These are phyloP conservation scores for Gypsophila paniculata DNA, from an alignment of 179 eudicot species.

Conservation along the genomic window DNA sequence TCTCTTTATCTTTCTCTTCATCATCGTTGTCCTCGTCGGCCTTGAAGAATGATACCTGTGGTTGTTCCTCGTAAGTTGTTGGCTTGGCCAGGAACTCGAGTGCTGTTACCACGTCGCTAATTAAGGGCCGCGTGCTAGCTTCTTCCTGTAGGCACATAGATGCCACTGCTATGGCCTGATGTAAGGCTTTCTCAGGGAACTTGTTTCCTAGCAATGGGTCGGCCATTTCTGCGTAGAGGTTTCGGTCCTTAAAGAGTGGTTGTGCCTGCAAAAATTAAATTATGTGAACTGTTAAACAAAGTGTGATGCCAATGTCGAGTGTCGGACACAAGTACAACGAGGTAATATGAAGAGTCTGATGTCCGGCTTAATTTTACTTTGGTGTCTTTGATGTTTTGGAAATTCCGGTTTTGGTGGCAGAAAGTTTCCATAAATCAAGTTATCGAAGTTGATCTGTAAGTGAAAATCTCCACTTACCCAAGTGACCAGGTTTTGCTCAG, in stretches of 20 bases:
- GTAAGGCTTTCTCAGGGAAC: slow-evolving; percentile 53
- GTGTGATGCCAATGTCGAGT: no score
- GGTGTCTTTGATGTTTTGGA: no score
- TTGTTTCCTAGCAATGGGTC: slow-evolving; percentile 63
- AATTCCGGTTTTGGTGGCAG: no score
- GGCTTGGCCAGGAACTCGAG: slow-evolving; percentile 53
- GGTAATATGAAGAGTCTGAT: not conserved
- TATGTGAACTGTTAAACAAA: not conserved
- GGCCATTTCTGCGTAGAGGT: slow-evolving; percentile 46
- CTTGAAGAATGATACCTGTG: not conserved
- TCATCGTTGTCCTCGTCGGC: slow-evolving; percentile 11
- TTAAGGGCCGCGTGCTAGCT: slow-evolving; percentile 67
- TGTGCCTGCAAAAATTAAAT: slow-evolving; percentile 46
- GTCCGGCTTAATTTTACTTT: no score
- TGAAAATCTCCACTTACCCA: slow-evolving; percentile 52
- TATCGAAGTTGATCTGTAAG: not conserved
- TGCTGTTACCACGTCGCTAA: slow-evolving; percentile 76
- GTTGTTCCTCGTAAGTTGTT: slow-evolving; percentile 12
- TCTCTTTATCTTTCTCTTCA: not conserved
- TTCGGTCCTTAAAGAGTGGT: slow-evolving; percentile 59
- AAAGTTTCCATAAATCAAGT: not conserved
- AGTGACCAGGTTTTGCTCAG: slow-evolving; percentile 61
- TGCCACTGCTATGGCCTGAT: slow-evolving; percentile 79
- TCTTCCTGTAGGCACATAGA: slow-evolving; percentile 84
- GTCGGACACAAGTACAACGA: no score